These are phyloP conservation scores for Boletellus dicymbophilus DNA, from an alignment of 1,284 basidiomycete species.

Conservation along the genomic window DNA sequence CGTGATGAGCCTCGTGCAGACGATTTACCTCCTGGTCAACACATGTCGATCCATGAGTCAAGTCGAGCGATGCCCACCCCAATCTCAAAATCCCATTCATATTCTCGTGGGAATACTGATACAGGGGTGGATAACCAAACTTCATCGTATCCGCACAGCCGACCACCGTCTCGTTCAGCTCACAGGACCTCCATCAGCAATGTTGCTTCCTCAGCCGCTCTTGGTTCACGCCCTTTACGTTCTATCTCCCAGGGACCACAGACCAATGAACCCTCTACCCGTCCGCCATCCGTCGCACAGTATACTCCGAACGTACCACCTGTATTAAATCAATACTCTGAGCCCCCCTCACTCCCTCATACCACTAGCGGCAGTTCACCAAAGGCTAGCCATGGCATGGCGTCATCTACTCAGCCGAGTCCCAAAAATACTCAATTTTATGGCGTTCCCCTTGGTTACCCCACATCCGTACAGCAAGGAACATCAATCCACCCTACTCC, in stretches of 20 bases:
- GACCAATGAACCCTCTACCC: constrained; percentile 26
- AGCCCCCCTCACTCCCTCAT: constrained; percentile 22
- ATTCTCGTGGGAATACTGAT: constrained; percentile 30
- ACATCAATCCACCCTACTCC: constrained; percentile 29
- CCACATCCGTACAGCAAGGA: constrained; percentile 15
- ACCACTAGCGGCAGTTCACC: constrained; percentile 13
- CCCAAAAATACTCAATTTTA: constrained; percentile 26
- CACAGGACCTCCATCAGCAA: constrained; percentile 23
- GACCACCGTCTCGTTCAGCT: constrained; percentile 30
- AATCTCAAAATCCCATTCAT: constrained; percentile 21
- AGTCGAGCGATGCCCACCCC: constrained; percentile 19
- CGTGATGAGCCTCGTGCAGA: constrained; percentile 28
- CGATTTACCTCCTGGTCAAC: constrained; percentile 25
- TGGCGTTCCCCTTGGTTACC: constrained; percentile 10
- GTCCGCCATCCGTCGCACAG: constrained; percentile 27
- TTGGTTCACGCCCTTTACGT: constrained; percentile 31
- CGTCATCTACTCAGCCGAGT: constrained; percentile 26
- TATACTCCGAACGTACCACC: constrained; percentile 11
- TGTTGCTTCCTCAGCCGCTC: constrained; percentile 23
- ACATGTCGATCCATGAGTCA: constrained; percentile 32
- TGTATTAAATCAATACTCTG: constrained; percentile 17
- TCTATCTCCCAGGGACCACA: constrained; percentile 31
- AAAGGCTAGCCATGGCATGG: constrained; percentile 12
- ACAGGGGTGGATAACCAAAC: constrained; percentile 13
- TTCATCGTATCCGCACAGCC: constrained; percentile 23